phyloP scores from a whole-genome alignment of 2,329 filamentous ascomycete species.

The Aspergillus novofumigatus region DNA sequence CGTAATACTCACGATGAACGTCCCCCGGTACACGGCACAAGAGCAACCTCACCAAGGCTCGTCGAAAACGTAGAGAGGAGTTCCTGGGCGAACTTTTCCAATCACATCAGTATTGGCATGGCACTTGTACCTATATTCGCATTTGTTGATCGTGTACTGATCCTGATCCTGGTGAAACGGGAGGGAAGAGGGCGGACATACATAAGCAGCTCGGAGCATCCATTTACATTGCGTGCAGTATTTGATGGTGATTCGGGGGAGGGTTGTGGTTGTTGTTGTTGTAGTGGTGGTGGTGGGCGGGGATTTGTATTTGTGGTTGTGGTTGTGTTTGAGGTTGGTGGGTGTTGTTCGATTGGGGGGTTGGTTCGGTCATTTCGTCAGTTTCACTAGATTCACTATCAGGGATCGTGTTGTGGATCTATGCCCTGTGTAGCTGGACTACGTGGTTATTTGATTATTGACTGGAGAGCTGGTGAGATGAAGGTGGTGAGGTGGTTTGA shows the following conservation, averaged over 20 bases:
- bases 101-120: not conserved
- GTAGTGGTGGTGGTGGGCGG: not conserved
- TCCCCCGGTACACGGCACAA: constrained; percentile 82
- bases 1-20: constrained; percentile 69
- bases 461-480: not conserved
- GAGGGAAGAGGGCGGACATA: constrained; percentile 41
- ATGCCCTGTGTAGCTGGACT: not conserved
- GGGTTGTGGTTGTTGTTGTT: constrained; percentile 23
- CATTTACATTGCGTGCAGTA: constrained; percentile 94
- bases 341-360: constrained; percentile 9
- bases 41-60: constrained; percentile 77
- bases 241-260: constrained; percentile 78
- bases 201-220: constrained; percentile 83
- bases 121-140: too few species aligned
- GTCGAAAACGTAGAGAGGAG: constrained; percentile 88
- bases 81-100: constrained; percentile 83
- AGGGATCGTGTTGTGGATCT: too few species aligned
- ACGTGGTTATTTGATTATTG: not conserved
- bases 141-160: not conserved
- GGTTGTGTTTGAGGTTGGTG: not conserved
- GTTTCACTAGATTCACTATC: not conserved
- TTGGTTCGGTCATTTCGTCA: constrained; percentile 14
- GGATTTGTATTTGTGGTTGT: not conserved
- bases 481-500: constrained; percentile 19
- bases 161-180: not conserved